Evolutionary conservation across 768 basidiomycete species (phyloP), one percentile per base, ranked within the genome.

Genomic region (Dictyophora rubrovolvata): DNA sequence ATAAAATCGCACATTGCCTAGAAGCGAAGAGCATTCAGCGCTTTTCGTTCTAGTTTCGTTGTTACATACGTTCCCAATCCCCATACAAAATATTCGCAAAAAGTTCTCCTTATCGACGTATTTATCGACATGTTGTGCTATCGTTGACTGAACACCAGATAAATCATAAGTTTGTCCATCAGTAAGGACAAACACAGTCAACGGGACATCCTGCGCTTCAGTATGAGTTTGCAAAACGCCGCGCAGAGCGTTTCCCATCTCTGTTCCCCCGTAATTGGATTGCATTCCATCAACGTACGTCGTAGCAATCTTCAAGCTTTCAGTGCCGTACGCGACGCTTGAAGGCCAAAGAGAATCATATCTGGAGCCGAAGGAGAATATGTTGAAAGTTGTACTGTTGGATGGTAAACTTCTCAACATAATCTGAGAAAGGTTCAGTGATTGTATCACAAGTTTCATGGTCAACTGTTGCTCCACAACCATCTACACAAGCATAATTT

Each of bases 181-280:
- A 1, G 84, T 86, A 33, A 86, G 69, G 16, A 85, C 65, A 60
- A 85, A 83, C 6, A 83, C 67, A 5, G 71, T 75, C 1, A 79
- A 78, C 1, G 82, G 73, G 17, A 11, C 48, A 16, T 47, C 28
- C 1, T 42, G 33, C 12, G 12, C 11, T 2, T 42, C 42, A 22
- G 65, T 61, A 12, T 22, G 55, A 11, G 62, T 66, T 7, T 78
- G 73, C n/a, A 82, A 71, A 21, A 77, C 75, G 1, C 48, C 22
- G 4, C 67, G 56, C 23, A 85, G 65, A 0, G 81, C 83, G 0
- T 17, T 11, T 0, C 67, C 48, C 7, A 81, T 76, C 52, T 83
- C 75, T 0, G 84, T 85, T 1, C 82, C 84, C 1, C 78, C 79
- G 47, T 65, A 68, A 64, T 79, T 46, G 0, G 80, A 77, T 0